Percentiles rank a stretch among this genome's conserved stretches.
phyloP scores from a whole-genome alignment of 441 rosid genomes.

The Isatis lusitanica region DNA sequence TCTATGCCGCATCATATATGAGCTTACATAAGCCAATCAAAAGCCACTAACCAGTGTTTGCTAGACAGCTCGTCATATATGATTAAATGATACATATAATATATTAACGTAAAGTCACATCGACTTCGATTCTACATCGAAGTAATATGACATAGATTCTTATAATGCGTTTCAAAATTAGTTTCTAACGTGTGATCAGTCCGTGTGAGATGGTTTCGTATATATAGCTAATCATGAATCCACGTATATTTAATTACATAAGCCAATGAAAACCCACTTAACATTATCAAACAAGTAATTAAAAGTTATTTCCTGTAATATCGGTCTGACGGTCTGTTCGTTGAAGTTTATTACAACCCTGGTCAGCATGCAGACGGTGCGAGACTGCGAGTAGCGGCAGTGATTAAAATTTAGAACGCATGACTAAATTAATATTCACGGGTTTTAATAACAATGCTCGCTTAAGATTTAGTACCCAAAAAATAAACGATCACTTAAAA shows the following conservation, averaged over 20 bases:
- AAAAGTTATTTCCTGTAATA: background rate
- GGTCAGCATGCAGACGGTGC: too few species aligned
- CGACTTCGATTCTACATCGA: slow-evolving; percentile 5
- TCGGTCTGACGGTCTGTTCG: too few species aligned
- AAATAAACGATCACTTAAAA: too few species aligned
- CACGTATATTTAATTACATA: background rate
- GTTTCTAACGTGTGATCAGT: too few species aligned
- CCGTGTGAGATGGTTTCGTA: background rate
- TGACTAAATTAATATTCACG: too few species aligned
- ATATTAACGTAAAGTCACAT: background rate
- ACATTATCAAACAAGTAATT: background rate
- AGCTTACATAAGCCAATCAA: slow-evolving; percentile 9
- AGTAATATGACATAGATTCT: background rate
- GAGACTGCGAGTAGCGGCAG: too few species aligned
- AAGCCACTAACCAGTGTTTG: slow-evolving; percentile 1
- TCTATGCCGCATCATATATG: background rate
- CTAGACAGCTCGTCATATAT: background rate
- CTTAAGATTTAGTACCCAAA: too few species aligned
- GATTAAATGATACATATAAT: background rate
- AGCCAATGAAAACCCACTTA: background rate
- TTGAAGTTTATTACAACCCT: background rate
- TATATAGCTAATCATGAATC: background rate
- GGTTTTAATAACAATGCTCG: too few species aligned
- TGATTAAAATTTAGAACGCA: too few species aligned
- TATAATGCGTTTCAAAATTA: background rate